phyloP scores from a whole-genome alignment of 2,329 filamentous ascomycete species.

The Diaporthe batatas region DNA sequence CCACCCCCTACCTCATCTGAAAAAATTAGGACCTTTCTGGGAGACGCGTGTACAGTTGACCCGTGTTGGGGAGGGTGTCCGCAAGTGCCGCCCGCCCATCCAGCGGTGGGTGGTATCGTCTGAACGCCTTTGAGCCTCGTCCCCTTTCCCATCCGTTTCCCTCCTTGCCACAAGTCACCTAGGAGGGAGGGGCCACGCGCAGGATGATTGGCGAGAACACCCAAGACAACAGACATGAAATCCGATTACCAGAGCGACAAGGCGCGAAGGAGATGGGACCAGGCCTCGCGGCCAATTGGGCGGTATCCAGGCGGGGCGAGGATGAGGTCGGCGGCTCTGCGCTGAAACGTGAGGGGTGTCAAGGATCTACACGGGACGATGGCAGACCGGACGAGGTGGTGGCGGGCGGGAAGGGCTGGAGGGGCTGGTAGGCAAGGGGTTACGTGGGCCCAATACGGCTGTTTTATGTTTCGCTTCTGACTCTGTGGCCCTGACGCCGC shows the following conservation, averaged over 20 bases:
- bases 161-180: not conserved
- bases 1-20: not conserved
- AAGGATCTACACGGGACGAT: constrained; percentile 27
- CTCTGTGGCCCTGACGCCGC: not conserved
- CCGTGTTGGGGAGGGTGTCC: not conserved
- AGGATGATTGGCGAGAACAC: not conserved
- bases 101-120: constrained; percentile 11
- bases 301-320: not conserved
- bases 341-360: constrained; percentile 23
- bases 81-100: not conserved
- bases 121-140: not conserved
- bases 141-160: not conserved
- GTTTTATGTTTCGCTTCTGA: not conserved
- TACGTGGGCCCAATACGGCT: not conserved
- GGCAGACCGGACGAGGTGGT: constrained; percentile 24
- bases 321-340: constrained; percentile 6
- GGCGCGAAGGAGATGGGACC: not conserved
- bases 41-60: not conserved
- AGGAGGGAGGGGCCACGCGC: not conserved
- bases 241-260: not conserved
- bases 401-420: constrained; percentile 11
- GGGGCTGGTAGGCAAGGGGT: not conserved
- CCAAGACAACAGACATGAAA: not conserved
- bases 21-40: not conserved
- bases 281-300: not conserved